Evolutionary conservation across 2,329 filamentous ascomycete species (phyloP).

Genomic region (Grosmannia penicillata): DNA sequence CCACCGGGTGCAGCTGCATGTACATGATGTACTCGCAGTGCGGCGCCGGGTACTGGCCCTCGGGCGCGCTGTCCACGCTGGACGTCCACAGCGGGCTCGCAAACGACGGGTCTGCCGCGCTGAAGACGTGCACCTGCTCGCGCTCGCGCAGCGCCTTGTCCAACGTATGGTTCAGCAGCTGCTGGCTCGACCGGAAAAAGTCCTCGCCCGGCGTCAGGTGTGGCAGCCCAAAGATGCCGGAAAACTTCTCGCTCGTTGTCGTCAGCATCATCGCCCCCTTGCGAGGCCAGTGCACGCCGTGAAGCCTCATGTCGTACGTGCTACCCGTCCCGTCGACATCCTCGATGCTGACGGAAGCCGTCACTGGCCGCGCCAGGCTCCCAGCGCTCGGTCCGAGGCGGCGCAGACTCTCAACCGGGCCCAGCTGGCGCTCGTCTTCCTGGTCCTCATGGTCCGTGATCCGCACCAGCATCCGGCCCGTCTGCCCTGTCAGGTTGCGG

Average conservation of each 20-base stretch:
- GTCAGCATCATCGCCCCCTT: constrained; percentile 67
- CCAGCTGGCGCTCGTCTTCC: constrained; percentile 14
- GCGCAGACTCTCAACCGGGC: too few species aligned
- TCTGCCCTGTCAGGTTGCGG: constrained; percentile 63
- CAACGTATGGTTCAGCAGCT: constrained; percentile 59
- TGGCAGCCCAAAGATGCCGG: constrained; percentile 79
- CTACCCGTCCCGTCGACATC: constrained; percentile 55
- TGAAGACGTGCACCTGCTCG: constrained; percentile 36
- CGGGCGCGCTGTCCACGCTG: constrained; percentile 44
- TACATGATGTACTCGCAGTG: constrained; percentile 87
- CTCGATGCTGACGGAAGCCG: constrained; percentile 55
- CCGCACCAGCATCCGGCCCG: constrained; percentile 55
- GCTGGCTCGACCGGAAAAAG: constrained; percentile 42
- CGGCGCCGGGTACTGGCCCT: constrained; percentile 45
- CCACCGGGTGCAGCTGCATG: constrained; percentile 55
- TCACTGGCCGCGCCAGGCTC: constrained; percentile 51
- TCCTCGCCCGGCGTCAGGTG: constrained; percentile 54
- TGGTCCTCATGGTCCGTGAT: constrained; percentile 39
- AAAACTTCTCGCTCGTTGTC: constrained; percentile 86
- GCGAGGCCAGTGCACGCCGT: constrained; percentile 76
- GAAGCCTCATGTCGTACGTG: constrained; percentile 65
- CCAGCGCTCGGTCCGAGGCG: constrained; percentile 21
- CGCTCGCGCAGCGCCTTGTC: constrained; percentile 51
- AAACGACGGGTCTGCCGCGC: constrained; percentile 39
- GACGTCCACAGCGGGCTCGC: constrained; percentile 61